These are phyloP conservation scores for Metarhizium anisopliae DNA, from an alignment of 2,329 filamentous ascomycete genomes.

Conservation along the genomic window DNA sequence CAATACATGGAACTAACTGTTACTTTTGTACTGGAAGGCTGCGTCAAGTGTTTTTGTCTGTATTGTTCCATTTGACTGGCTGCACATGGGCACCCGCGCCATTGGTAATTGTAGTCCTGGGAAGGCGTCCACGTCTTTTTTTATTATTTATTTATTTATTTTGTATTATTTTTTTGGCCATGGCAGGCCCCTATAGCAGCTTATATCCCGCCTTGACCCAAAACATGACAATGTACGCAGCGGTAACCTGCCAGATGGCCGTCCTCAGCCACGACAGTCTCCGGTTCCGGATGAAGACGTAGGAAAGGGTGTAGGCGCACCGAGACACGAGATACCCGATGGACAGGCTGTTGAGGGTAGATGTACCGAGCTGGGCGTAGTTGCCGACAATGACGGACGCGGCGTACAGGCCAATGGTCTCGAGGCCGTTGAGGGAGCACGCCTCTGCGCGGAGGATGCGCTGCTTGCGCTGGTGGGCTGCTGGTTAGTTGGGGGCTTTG, in stretches of 20 bases:
- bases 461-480: slow-evolving; percentile 36
- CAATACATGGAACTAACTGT: too few relatives aligned
- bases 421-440: slow-evolving; percentile 33
- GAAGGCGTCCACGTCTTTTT: too few relatives aligned
- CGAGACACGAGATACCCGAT: slow-evolving; percentile 31
- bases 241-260: slow-evolving; percentile 27
- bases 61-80: too few relatives aligned
- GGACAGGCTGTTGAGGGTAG: slow-evolving; percentile 30
- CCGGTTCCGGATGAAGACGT: slow-evolving; percentile 33
- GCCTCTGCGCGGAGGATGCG: slow-evolving; percentile 44
- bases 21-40: too few relatives aligned
- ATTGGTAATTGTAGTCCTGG: too few relatives aligned
- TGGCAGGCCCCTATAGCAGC: slow-evolving; percentile 1
- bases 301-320: slow-evolving; percentile 30
- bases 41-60: too few relatives aligned
- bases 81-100: too few relatives aligned
- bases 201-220: slow-evolving; percentile 32
- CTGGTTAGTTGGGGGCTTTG: not conserved
- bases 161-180: too few relatives aligned
- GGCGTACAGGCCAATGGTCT: slow-evolving; percentile 35
- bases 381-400: slow-evolving; percentile 37
- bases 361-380: slow-evolving; percentile 26
- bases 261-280: slow-evolving; percentile 28
- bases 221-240: slow-evolving; percentile 24
- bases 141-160: too few relatives aligned